Base-by-base conservation (phyloP, 2,329 filamentous ascomycete genomes). In the Phialophora macrospora region DNA sequence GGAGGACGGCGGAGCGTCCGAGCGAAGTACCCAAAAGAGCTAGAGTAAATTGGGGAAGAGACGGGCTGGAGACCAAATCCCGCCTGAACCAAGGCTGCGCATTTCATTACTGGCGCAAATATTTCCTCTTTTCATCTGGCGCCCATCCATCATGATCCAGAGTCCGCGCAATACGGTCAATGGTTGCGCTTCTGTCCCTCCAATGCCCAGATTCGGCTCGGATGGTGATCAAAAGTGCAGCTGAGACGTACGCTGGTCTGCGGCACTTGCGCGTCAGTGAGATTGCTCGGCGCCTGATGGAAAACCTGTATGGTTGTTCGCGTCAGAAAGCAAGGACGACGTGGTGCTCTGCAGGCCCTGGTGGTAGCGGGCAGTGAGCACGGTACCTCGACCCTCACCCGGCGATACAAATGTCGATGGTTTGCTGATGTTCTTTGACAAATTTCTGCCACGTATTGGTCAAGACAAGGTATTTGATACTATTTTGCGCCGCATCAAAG, bases 381-480 rank as follows among this genome's bases (percentile, higher is more conserved):
- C 22, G 1, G 20, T 8, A 14, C 26, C 48, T n/a, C 17, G 7
- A 14, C 12, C 6, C 52, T 55, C 28, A 55, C 8, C 24, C n/a
- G 24, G 52, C 14, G 7, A 28, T 22, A 32, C 4, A 20, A 12
- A n/a, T n/a, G 8, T 55, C 52, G 9, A 55, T n/a, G 52, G 28
- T 34, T 32, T 28, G n/a, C 52, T n/a, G 52, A 22, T 55, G 52
- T 20, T 34, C n/a, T 34, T 68, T 63, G n/a, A 85, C 80, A 70
- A 84, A 87, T 72, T 84, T 85, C 32, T 84, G 82, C 86, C 86
- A 89, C 0, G 87, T 88, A 73, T 88, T 88, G 8, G 85, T 87
- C 60, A 88, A 75, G 1, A 89, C 85, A 3, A 88, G 78, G 63
- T 88, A 85, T 75, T 86, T 87, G 76, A 88, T 82, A 64, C 80